Percentiles rank a stretch among this genome's conserved stretches.
Conservation (phyloP, 306 rosid species). For the Pterocarpus santalinus region DNA sequence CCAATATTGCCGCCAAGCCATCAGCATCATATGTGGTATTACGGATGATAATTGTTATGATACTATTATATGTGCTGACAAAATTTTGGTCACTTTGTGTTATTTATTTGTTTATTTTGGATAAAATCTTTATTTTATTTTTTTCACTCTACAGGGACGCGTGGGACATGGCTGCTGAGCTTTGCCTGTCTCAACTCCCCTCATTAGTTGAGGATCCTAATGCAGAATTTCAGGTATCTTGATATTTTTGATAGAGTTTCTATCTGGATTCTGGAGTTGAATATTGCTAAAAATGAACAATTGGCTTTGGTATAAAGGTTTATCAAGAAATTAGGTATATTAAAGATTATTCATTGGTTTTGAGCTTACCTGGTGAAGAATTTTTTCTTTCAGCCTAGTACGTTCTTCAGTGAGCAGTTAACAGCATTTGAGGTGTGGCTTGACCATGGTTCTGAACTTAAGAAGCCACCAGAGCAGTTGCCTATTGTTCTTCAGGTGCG, state of each 20-base stretch:
- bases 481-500: slow-evolving; percentile 98
- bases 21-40: slow-evolving; percentile 99
- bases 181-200: slow-evolving; percentile 98
- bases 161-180: slow-evolving; percentile 99
- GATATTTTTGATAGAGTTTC: slow-evolving; percentile 17
- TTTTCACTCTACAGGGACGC: slow-evolving; percentile 84
- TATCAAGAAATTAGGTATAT: not conserved
- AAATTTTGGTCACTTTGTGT: slow-evolving; percentile 37
- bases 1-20: slow-evolving; percentile 94
- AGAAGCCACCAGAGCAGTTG: slow-evolving; percentile 99
- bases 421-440: slow-evolving; percentile 99
- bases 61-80: slow-evolving; percentile 15
- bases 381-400: slow-evolving; percentile 74
- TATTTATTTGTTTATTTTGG: slow-evolving; percentile 5
- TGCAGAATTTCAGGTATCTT: slow-evolving; percentile 83
- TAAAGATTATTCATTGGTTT: slow-evolving; percentile 2
- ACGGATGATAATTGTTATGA: slow-evolving; percentile 45
- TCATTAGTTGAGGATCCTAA: slow-evolving; percentile 84
- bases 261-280: slow-evolving; percentile 28
- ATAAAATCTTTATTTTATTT: not conserved
- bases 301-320: not conserved
- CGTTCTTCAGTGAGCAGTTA: slow-evolving; percentile 95
- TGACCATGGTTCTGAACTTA: slow-evolving; percentile 95
- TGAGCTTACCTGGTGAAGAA: slow-evolving; percentile 29
- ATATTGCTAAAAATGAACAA: slow-evolving; percentile 3